Evolutionary conservation across 1,284 basidiomycete species (phyloP), one percentile per base, ranked within the genome.

Genomic region (Leccinum pachyderme): DNA sequence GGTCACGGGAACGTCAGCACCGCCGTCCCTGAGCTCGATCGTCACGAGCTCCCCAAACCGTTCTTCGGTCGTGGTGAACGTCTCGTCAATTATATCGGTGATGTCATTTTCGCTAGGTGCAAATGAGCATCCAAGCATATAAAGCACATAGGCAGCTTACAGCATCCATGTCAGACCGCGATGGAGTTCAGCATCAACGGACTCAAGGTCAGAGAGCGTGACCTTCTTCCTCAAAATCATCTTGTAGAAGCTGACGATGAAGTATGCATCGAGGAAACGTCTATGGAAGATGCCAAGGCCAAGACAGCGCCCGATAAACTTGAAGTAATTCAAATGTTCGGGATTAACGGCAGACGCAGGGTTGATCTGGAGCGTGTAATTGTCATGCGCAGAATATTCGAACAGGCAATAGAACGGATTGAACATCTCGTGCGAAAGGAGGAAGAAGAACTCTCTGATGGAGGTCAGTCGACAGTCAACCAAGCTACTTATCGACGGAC

Each of bases 251-350:
- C 90, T 93, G 66, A 93, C 91, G 61, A 97, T 95, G 67, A 97
- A 97, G 80, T 96, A 96, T 31, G 94, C 94, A 65, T 97, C 94
- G 60, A 97, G 77, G 85, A 97, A 97, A 24, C 94, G 87, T 60
- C 95, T 85, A 72, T 97, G 94, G 85, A 97, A 97, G 71, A 97
- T 96, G 61, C 91, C 93, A 35, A 97, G 80, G 51, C 94, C 94
- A 49, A 97, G 80, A 59, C 89, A 91, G 53, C 95, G 86, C 13
- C 95, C 94, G 62, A 97, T 96, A 70, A 97, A 97, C 75, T 95
- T 96, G 86, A 97, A 96, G 77, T 96, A 97, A 77, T 96, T 96
- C 65, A 97, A 74, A 75, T 97, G 94, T 72, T 97, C 95, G 0
- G 95, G 95, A 72, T 97, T 97, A 69, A 97, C 91, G 51, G 91